Conservation (phyloP, 2,329 filamentous ascomycete species). For the Stachybotrys chlorohalonatus region DNA sequence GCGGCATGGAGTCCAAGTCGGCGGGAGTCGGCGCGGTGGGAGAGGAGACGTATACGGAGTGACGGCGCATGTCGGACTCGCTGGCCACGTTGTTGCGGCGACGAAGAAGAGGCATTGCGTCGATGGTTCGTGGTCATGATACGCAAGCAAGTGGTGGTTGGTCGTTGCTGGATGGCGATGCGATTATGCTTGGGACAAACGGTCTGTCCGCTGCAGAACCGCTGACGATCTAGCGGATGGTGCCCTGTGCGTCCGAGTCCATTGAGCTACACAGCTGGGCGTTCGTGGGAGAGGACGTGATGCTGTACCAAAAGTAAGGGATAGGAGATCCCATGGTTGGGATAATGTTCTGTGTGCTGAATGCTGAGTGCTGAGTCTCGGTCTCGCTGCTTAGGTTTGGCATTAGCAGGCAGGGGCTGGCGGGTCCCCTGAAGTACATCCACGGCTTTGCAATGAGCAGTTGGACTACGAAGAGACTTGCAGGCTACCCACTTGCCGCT, state of each 20-base stretch:
- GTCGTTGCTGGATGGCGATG: neutral
- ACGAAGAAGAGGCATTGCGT: conserved; percentile 51
- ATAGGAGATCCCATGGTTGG: neutral
- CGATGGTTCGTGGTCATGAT: conserved; percentile 31
- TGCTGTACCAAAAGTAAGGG: neutral
- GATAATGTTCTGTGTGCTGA: neutral
- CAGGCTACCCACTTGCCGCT: neutral
- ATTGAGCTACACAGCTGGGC: neutral
- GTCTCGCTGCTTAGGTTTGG: neutral
- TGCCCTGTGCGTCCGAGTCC: neutral
- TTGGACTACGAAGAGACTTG: neutral
- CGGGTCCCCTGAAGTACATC: neutral
- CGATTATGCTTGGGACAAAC: neutral
- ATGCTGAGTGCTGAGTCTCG: neutral
- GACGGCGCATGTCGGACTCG: conserved; percentile 50
- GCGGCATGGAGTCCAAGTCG: conserved; percentile 3
- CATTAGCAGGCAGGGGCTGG: neutral
- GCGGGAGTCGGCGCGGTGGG: conserved; percentile 14
- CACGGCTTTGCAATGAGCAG: neutral
- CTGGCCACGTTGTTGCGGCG: conserved; percentile 51
- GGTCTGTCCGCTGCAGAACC: neutral
- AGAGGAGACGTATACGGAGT: conserved; percentile 28
- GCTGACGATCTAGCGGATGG: neutral
- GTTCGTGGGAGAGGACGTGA: neutral
- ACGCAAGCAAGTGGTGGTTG: conserved; percentile 13